A percentile compares a stretch with the other conserved stretches of the same genome.
Evolutionary conservation across 2,329 filamentous ascomycete genomes (phyloP).

Genomic region (Cladophialophora bantiana): DNA sequence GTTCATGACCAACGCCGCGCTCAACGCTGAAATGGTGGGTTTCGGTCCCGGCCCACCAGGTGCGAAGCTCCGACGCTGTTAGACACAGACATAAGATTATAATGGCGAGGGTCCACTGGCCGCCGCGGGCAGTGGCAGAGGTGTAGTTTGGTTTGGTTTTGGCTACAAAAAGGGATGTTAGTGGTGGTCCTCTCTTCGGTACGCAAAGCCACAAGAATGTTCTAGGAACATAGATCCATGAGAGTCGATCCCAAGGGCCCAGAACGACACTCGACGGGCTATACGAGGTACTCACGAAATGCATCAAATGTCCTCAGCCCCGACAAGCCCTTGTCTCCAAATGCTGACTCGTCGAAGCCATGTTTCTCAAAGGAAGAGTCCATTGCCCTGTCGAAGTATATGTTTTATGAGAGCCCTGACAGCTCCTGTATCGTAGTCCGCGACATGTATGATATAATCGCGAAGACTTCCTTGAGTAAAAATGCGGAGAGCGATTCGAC

Average conservation of each 20-base stretch:
- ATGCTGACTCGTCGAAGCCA: conserved; percentile 77
- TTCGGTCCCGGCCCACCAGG: conserved; percentile 85
- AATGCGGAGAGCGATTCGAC: neutral
- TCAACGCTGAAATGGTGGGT: conserved; percentile 92
- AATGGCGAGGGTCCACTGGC: conserved; percentile 91
- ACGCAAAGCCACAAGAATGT: neutral
- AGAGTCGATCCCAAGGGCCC: neutral
- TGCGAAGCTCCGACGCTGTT: conserved; percentile 75
- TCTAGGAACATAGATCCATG: neutral
- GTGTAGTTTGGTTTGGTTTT: conserved; percentile 97
- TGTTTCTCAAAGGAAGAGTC: conserved; percentile 54
- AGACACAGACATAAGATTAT: conserved; percentile 76
- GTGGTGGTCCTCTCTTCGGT: conserved; percentile 8
- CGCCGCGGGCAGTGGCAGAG: conserved; percentile 80
- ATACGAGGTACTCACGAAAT: conserved; percentile 73
- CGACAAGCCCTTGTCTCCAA: conserved; percentile 71
- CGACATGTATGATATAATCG: conserved; percentile 27
- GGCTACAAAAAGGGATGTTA: conserved; percentile 60
- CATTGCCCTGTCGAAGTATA: conserved; percentile 19
- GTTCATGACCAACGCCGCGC: conserved; percentile 81
- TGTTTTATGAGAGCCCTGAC: conserved; percentile 20
- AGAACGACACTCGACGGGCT: neutral
- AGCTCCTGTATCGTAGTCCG: conserved; percentile 25
- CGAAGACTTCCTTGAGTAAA: neutral
- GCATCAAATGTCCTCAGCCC: conserved; percentile 88